Percentiles rank a stretch among this genome's conserved stretches.
Evolutionary conservation across 257 asterid genomes (phyloP).

Genomic region (Cordia subcordata): DNA sequence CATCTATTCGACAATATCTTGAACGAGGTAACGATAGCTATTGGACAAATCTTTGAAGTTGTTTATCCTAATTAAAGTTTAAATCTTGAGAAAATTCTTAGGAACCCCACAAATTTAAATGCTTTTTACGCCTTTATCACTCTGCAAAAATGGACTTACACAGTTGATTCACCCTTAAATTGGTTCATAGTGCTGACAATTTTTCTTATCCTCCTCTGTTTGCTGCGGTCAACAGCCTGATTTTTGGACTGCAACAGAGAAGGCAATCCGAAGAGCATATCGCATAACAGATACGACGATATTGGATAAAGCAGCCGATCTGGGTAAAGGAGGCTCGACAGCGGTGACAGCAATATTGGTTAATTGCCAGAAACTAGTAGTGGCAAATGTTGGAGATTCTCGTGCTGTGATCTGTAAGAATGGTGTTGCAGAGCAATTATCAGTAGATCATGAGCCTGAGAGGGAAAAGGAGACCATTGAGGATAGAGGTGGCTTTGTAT

Average conservation of each 20-base stretch:
- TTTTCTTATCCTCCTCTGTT: slow-evolving; percentile 1
- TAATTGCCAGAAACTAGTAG: slow-evolving; percentile 70
- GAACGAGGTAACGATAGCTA: slow-evolving; percentile 45
- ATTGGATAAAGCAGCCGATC: slow-evolving; percentile 63
- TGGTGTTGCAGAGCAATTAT: slow-evolving; percentile 76
- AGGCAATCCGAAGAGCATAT: slow-evolving; percentile 74
- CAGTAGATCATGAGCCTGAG: slow-evolving; percentile 84
- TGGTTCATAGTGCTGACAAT: background rate
- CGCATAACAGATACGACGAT: slow-evolving; percentile 58
- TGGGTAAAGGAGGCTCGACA: slow-evolving; percentile 91
- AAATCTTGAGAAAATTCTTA: too few relatives aligned
- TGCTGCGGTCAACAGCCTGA: slow-evolving; percentile 44
- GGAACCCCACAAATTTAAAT: too few relatives aligned
- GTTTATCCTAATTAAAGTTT: background rate
- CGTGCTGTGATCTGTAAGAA: slow-evolving; percentile 85
- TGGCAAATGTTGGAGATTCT: slow-evolving; percentile 96
- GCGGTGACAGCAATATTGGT: slow-evolving; percentile 90
- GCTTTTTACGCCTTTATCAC: background rate
- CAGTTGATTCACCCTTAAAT: background rate
- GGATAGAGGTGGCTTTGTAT: slow-evolving; percentile 78
- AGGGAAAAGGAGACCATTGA: slow-evolving; percentile 66
- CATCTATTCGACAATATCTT: slow-evolving; percentile 75
- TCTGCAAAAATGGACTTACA: background rate
- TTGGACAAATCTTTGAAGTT: background rate
- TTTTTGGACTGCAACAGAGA: slow-evolving; percentile 75